phyloP scores from a whole-genome alignment of 1,284 basidiomycete genomes.

The Apiotrichum mycotoxinovorans region DNA sequence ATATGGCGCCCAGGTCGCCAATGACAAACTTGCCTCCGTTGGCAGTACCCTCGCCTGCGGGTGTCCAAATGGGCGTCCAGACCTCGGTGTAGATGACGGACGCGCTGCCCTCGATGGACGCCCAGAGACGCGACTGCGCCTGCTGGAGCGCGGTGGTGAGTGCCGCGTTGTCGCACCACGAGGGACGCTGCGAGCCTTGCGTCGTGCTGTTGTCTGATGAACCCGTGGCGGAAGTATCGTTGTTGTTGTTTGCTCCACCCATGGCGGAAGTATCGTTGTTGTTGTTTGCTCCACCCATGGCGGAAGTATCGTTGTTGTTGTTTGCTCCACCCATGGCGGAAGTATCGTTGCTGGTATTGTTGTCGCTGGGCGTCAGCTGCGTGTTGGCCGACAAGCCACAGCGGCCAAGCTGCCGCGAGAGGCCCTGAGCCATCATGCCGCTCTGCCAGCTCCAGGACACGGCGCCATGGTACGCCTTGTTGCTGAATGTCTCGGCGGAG shows the following conservation, averaged over 20 bases:
- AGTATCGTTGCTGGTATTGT: background rate
- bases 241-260: background rate
- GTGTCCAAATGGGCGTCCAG: conserved; percentile 32
- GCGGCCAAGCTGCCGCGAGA: conserved; percentile 49
- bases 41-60: background rate
- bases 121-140: conserved; percentile 51
- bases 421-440: conserved; percentile 52
- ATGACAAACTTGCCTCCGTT: conserved; percentile 28
- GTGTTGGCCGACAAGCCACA: conserved; percentile 30
- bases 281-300: background rate
- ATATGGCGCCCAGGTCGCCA: conserved; percentile 40
- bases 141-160: conserved; percentile 41
- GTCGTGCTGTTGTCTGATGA: conserved; percentile 7
- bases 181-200: conserved; percentile 20
- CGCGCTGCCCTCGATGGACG: conserved; percentile 47
- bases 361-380: conserved; percentile 10
- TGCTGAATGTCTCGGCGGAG: conserved; percentile 41
- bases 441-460: conserved; percentile 54
- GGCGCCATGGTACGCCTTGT: conserved; percentile 53
- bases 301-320: background rate
- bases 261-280: background rate
- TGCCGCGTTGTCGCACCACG: conserved; percentile 49
- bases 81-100: conserved; percentile 43
- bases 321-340: background rate
- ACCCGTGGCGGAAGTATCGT: conserved; percentile 21